Conservation (phyloP, 2,329 filamentous ascomycete species). For the Byssochlamys sp. region DNA sequence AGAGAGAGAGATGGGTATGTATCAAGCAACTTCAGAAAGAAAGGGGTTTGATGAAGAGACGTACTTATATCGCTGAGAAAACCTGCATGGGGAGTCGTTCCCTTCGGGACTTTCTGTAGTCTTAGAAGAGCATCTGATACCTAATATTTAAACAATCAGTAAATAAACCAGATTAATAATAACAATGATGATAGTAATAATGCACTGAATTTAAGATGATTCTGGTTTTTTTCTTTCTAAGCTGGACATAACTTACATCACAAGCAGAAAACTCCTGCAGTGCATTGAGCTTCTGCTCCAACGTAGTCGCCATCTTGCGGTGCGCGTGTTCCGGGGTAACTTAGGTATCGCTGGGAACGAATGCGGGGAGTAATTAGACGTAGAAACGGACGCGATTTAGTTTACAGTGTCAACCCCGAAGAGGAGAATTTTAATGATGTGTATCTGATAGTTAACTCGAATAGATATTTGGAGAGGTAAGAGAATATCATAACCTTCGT, state of each 20-base stretch:
- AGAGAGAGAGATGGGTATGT: not conserved
- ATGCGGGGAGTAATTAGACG: not conserved
- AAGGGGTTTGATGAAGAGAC: not conserved
- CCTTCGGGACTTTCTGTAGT: constrained; percentile 40
- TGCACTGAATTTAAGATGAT: not conserved
- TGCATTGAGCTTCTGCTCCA: constrained; percentile 25
- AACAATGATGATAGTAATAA: not conserved
- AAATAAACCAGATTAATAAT: too few species aligned
- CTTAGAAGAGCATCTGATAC: constrained; percentile 65
- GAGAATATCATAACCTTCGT: not conserved
- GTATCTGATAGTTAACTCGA: not conserved
- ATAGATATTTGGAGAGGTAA: not conserved
- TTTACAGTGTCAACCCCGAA: not conserved
- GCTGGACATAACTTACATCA: constrained; percentile 24
- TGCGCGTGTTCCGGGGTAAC: not conserved
- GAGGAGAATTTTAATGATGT: not conserved
- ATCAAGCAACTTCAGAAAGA: too few species aligned
- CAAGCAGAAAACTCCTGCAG: constrained; percentile 33
- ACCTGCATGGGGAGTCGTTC: constrained; percentile 51
- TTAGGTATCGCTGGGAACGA: too few species aligned
- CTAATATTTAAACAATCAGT: constrained; percentile 24
- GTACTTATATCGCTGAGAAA: constrained; percentile 55
- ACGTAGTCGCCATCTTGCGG: constrained; percentile 21
- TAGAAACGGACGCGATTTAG: not conserved
- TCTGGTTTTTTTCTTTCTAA: not conserved